Percentiles rank a stretch among this genome's conserved stretches.
Conservation (phyloP, 208 protist genomes). For the Histomonas meleagridis region DNA sequence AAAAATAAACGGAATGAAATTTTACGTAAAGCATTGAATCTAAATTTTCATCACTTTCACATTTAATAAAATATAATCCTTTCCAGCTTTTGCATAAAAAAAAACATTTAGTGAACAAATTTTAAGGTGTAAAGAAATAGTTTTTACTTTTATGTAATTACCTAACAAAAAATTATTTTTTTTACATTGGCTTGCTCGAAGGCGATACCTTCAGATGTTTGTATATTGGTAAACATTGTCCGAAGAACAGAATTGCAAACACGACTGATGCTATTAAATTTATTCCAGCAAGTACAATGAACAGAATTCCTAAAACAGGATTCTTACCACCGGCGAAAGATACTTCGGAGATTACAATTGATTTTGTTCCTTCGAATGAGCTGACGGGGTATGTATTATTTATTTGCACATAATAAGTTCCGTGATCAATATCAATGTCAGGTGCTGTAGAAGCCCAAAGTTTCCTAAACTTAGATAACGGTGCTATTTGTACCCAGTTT, state of each 20-base stretch:
- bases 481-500: constrained; percentile 87
- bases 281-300: constrained; percentile 66
- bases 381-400: constrained; percentile 56
- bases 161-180: no score
- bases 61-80: no score
- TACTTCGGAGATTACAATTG: constrained; percentile 72
- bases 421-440: constrained; percentile 42
- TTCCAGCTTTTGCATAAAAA: no score
- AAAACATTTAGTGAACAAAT: no score
- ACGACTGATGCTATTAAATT: neutral
- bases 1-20: no score
- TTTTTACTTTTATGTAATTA: no score
- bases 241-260: neutral
- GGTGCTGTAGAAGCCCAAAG: constrained; percentile 75
- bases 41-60: no score
- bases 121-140: no score
- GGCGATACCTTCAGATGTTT: no score
- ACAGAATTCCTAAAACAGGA: constrained; percentile 72
- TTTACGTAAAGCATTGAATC: no score
- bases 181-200: no score
- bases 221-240: no score
- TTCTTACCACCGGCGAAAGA: constrained; percentile 83
- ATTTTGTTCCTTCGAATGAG: constrained; percentile 76
- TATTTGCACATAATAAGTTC: constrained; percentile 28
- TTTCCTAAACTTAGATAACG: constrained; percentile 84